Base-by-base conservation (phyloP, 805 yeast species). In the Yamadazyma phyllophila region DNA sequence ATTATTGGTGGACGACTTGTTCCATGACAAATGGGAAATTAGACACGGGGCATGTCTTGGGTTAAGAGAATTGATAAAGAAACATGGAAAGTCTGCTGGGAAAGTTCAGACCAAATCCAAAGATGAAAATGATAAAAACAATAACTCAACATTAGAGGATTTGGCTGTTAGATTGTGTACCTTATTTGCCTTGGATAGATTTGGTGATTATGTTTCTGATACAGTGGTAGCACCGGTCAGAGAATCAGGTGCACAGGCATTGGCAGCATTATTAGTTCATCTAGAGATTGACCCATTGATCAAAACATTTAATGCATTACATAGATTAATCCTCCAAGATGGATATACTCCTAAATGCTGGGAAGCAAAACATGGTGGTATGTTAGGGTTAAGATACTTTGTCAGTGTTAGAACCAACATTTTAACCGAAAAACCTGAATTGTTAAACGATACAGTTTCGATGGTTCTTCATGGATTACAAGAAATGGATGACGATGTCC, bases 291-390 rank as follows among this genome's bases (percentile, higher is more conserved):
- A 73, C 2, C 67, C 78, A 1, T 83, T 87, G 6, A 56, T 81
- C 7, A 73, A 76, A 40, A 80, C 88, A 0, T 92, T 90, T 59
- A 58, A 71, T 9, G 81, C 83, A 14, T 72, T 94, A 47, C 78
- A 82, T 41, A 75, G 78, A 36, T 68, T 94, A 42, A 89, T 91
- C 1, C 64, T 85, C 39, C 97, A 92, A 61, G 61, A 54, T 44
- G 62, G 78, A 16, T 80, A 71, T 1, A 59, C 68, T 13, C 80
- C 85, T 3, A 65, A 60, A 47, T 77, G 90, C 45, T 94, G 99
- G 99, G 97, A 95, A 61, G 98, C 97, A 2, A 87, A 94, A 48
- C 99, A 94, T 71, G 99, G 98, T 55, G 99, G 98, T 40, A 82
- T 94, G 83, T 77, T 94, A 10, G 99, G 98, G 0, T 71, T 94